These are phyloP conservation scores for Wickerhamiella nectarea DNA, from an alignment of 805 yeast genomes.

Conservation along the genomic window DNA sequence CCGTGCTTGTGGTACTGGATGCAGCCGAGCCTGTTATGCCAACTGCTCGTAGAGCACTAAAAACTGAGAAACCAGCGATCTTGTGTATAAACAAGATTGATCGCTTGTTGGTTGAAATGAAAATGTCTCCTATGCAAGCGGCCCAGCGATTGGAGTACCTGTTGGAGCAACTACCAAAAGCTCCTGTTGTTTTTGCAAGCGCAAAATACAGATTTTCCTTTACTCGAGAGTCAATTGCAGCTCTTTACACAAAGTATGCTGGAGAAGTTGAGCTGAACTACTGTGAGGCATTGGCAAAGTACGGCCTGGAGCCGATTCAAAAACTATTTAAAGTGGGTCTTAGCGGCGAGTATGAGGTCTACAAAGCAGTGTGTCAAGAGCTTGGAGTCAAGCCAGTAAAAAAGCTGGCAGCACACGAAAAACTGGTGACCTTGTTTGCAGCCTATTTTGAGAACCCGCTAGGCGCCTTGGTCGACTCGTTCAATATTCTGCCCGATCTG, in stretches of 20 bases:
- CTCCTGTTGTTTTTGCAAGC: slow-evolving; percentile 62
- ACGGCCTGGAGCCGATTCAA: slow-evolving; percentile 68
- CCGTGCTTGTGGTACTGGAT: slow-evolving; percentile 62
- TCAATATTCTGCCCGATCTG: slow-evolving; percentile 18
- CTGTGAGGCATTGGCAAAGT: slow-evolving; percentile 40
- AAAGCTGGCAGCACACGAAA: slow-evolving; percentile 40
- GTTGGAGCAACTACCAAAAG: slow-evolving; percentile 42
- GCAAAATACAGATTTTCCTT: slow-evolving; percentile 49
- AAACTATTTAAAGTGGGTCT: slow-evolving; percentile 53
- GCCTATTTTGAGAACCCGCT: slow-evolving; percentile 38
- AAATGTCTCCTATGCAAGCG: slow-evolving; percentile 60
- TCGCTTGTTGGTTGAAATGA: slow-evolving; percentile 65
- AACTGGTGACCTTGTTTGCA: slow-evolving; percentile 42
- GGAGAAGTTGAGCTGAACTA: slow-evolving; percentile 25
- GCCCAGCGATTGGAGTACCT: slow-evolving; percentile 50
- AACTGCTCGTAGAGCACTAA: slow-evolving; percentile 39
- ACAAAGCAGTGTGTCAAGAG: slow-evolving; percentile 34
- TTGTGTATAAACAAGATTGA: slow-evolving; percentile 73
- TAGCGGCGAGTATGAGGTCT: slow-evolving; percentile 34
- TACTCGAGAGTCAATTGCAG: slow-evolving; percentile 50
- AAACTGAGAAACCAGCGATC: slow-evolving; percentile 37
- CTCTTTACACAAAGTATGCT: slow-evolving; percentile 29
- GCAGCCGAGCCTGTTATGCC: slow-evolving; percentile 64
- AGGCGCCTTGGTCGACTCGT: slow-evolving; percentile 40
- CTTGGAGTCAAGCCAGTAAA: slow-evolving; percentile 27